These are phyloP conservation scores for Ustilago nuda DNA, from an alignment of 1,284 basidiomycete genomes.

Conservation along the genomic window DNA sequence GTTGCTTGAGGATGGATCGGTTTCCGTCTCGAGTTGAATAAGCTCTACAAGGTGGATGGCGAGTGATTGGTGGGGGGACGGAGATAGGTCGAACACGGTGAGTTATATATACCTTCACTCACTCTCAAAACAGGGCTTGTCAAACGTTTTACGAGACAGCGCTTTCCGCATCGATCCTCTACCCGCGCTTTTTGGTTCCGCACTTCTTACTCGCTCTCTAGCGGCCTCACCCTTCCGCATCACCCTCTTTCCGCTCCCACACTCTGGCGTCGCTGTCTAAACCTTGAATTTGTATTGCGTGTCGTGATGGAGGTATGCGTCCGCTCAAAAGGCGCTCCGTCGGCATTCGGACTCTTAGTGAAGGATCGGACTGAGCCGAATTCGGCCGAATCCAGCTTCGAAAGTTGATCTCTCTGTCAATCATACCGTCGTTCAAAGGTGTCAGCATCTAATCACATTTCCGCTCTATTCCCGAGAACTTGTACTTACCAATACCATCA, in stretches of 20 bases:
- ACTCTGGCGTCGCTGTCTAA: not conserved
- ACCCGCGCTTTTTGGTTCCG: too few relatives aligned
- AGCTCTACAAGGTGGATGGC: not conserved
- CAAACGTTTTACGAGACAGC: too few relatives aligned
- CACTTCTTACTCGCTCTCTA: too few relatives aligned
- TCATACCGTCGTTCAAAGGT: not conserved
- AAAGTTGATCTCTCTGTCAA: conserved; percentile 31
- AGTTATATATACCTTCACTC: too few relatives aligned
- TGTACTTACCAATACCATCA: conserved; percentile 46
- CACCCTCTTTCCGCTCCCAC: too few relatives aligned
- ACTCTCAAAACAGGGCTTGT: too few relatives aligned
- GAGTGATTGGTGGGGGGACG: not conserved
- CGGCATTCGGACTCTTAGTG: conserved; percentile 8
- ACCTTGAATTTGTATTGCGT: not conserved
- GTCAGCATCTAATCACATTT: not conserved
- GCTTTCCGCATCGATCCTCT: too few relatives aligned
- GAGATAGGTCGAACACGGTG: not conserved
- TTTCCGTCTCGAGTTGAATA: too few relatives aligned
- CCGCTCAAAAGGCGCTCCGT: not conserved
- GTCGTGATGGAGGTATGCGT: not conserved
- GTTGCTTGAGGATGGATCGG: too few relatives aligned
- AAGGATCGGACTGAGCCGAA: conserved; percentile 38
- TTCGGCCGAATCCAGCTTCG: conserved; percentile 29
- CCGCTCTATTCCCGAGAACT: not conserved
- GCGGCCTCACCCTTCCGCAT: too few relatives aligned